Base-by-base conservation (phyloP, 2,329 filamentous ascomycete genomes). In the Hymenoscyphus repandus region DNA sequence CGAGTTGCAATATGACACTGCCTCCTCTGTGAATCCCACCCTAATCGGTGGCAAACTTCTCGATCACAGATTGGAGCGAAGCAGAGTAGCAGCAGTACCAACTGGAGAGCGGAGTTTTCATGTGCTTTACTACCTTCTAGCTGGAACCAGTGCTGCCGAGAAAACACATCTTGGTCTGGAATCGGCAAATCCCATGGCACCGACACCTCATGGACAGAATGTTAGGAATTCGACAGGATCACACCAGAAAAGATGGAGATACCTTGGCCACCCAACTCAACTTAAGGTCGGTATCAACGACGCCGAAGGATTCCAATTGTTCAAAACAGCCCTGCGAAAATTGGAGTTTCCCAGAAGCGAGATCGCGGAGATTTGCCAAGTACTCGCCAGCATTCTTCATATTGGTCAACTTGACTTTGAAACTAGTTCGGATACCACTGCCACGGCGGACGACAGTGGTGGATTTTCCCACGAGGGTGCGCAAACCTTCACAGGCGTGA, bases 61-160 rank as follows among this genome's bases (percentile, higher is more conserved):
- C 40, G 91, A 97, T 62, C 93, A 99, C 68, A 82, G 93, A 59
- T 74, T 99, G 43, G 93, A 99, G 70, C 78, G 93, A 51, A 96
- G 90, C 70, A 82, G 93, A 56, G 90, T 99, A 56, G 84, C 93
- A 27, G 83, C 90, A 37, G 91, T 97, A 0, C 93, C 93, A 0
- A 96, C 93, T 0, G 93, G 93, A 61, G 93, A 99, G 72, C 86
- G 93, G 40, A 97, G 93, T 68, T 97, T 96, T 67, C 93, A 99
- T 69, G 80, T 95, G 22, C 76, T 99, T 7, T 99, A 99, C 74
- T 99, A 99, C 68, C 81, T 99, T 3, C 74, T 99, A 30, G 87
- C 92, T 1, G 93, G 93, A 50, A 97, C 93, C 11, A 96, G 90
- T 62, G 77, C 82, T 3, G 89, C 90, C 3, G 93, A 99, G 68